Base-by-base conservation (phyloP, 345 rosid species). In the Noccaea caerulescens region DNA sequence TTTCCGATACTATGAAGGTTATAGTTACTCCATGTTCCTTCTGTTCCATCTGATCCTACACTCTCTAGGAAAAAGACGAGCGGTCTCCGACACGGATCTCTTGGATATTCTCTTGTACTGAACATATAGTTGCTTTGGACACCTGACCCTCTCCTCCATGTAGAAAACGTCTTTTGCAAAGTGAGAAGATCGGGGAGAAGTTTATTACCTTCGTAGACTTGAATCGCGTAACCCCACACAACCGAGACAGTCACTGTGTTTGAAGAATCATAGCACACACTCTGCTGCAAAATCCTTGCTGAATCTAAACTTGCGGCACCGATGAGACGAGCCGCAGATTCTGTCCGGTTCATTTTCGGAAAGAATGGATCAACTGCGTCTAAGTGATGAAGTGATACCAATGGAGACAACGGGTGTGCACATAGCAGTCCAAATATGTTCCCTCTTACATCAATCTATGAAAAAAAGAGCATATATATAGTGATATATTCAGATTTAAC, bases 141-240 rank as follows among this genome's bases (percentile, higher is more conserved):
- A 1, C 67, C 82, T 11, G 79, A 64, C 62, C 88, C 80, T 77
- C 93, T 87, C 79, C 81, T 88, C 98, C 97, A 91, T 4, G 97
- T 82, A 1, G 68, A 45, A 70, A 93, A 93, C 7, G 97, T 85
- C 81, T 79, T 86, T 72, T 84, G 92, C 42, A 76, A 10, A 3
- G 85, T 65, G 52, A 93, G 84, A 59, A 93, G 90, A 78, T 85
- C 90, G 0, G 92, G 97, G 38, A 93, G 92, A 33, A 84, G 84
- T 60, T 71, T 75, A 66, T 91, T 86, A 49, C 96, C 92, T 74
- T 89, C 86, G 30, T 81, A 80, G 38, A 91, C 84, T 85, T 85
- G 92, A 80, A 93, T 43, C 5, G 94, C 91, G 68, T 91, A 91
- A 37, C 98, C 97, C 98, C 96, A 93, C 7, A 90, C 86, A 72